Evolutionary conservation across 441 rosid genomes (phyloP), one percentile per base, ranked within the genome.

Genomic region (Gossypium trilobum): DNA sequence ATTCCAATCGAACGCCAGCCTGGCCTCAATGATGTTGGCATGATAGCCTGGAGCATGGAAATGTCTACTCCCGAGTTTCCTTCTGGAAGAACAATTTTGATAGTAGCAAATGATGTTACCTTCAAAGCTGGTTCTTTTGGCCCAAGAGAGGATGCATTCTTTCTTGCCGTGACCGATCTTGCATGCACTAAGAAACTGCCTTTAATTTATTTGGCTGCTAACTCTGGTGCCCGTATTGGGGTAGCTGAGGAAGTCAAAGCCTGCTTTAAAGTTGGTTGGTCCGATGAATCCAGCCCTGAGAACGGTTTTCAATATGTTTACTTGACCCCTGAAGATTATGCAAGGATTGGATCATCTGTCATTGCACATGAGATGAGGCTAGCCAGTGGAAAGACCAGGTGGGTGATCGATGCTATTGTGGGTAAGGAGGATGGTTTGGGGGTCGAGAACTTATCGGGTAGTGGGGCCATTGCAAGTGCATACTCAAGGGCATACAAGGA

Each of bases 91-190:
- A 91, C 78, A 70, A 83, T 93, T 77, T 80, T 93, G 71, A 69
- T 95, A 63, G 87, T 95, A 16, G 84, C 97, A 19, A 95, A 95
- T 81, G 99, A 95, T 75, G 97, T 93, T 75, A 95, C 99, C 78
- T 93, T 89, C 82, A 93, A 88, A 83, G 98, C 96, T 31, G 99
- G 99, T 71, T 95, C 99, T 73, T 95, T 95, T 81, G 99, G 99
- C 72, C 97, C 92, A 63, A 91, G 84, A 81, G 99, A 95, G 84
- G 99, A 95, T 59, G 97, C 99, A 42, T 93, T 93, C 87, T 95
- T 95, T 80, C 89, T 75, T 74, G 98, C 96, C 36, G 93, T 95
- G 22, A 93, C 98, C 56, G 95, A 93, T 75, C 92, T 93, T 22
- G 99, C 99, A 60, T 95, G 99, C 80, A 74, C 79, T 54, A 84